These are phyloP conservation scores for Pseudozyma tsukubaensis DNA, from an alignment of 1,284 basidiomycete genomes.

Conservation along the genomic window DNA sequence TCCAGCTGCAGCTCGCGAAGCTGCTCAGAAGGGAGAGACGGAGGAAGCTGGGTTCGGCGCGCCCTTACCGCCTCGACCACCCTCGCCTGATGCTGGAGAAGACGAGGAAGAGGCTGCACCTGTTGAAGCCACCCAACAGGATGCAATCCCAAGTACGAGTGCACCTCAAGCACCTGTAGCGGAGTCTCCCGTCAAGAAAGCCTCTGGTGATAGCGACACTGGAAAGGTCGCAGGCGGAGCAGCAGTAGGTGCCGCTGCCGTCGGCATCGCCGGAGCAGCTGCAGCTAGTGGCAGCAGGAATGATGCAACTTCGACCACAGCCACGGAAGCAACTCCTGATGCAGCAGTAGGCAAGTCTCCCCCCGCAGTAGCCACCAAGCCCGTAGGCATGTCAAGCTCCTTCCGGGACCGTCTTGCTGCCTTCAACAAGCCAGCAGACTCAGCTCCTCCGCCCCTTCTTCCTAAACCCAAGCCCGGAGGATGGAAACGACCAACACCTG, in stretches of 20 bases:
- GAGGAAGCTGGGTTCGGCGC: slow-evolving; percentile 44
- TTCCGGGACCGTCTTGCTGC: slow-evolving; percentile 66
- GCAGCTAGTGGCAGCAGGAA: not conserved
- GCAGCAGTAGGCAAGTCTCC: slow-evolving; percentile 33
- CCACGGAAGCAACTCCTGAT: slow-evolving; percentile 4
- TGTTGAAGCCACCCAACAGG: not conserved
- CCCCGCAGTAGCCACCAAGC: slow-evolving; percentile 51
- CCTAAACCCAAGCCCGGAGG: slow-evolving; percentile 62
- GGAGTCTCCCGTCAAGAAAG: not conserved
- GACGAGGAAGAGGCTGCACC: slow-evolving; percentile 10
- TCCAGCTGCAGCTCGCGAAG: slow-evolving; percentile 36
- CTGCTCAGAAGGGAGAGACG: slow-evolving; percentile 38
- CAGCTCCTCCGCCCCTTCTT: slow-evolving; percentile 56
- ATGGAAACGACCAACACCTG: slow-evolving; percentile 62
- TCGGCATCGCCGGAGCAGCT: slow-evolving; percentile 2
- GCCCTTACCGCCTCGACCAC: slow-evolving; percentile 40
- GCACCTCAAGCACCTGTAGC: too few relatives aligned
- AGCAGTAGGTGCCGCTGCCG: slow-evolving; percentile 9
- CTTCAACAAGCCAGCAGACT: slow-evolving; percentile 65
- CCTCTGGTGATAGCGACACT: not conserved
- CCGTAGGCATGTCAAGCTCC: slow-evolving; percentile 54
- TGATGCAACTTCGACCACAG: slow-evolving; percentile 5
- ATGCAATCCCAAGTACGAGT: not conserved
- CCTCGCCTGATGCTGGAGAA: slow-evolving; percentile 26
- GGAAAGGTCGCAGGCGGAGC: slow-evolving; percentile 10